A percentile compares a stretch with the other conserved stretches of the same genome.
Evolutionary conservation across 208 protist genomes (phyloP).

Genomic region (Leishmania lainsoni): DNA sequence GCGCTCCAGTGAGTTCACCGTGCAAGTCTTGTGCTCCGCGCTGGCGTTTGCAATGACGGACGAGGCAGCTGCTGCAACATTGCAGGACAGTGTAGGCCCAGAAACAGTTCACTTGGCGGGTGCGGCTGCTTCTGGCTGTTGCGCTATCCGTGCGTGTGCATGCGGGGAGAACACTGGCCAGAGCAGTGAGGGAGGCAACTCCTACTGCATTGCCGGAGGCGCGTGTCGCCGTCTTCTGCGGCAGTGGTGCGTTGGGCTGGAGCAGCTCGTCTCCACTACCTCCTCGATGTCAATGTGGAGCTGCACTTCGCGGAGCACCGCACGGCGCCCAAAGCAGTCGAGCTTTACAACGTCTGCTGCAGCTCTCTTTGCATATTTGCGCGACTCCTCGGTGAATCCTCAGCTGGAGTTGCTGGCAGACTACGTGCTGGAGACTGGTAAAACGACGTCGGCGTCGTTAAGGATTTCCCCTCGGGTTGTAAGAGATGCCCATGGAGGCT

Average conservation of each 20-base stretch:
- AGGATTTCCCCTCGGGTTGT: not conserved
- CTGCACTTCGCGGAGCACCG: not conserved
- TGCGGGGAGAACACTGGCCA: not conserved
- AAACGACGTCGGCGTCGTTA: not conserved
- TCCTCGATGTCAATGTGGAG: not conserved
- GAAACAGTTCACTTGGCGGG: not conserved
- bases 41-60: not conserved
- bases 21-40: slow-evolving; percentile 5
- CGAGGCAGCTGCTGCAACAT: not conserved
- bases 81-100: not conserved
- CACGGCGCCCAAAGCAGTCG: not conserved
- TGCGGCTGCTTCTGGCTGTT: not conserved
- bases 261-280: slow-evolving; percentile 10
- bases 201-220: not conserved
- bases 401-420: slow-evolving; percentile 1
- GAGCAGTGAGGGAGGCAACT: not conserved
- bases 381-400: slow-evolving; percentile 8
- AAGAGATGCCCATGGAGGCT: not conserved
- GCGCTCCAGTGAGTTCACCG: not conserved
- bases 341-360: not conserved
- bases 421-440: slow-evolving; percentile 4
- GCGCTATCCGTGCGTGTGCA: not conserved
- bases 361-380: slow-evolving; percentile 8
- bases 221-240: not conserved
- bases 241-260: slow-evolving; percentile 19